Conservation (phyloP, 2,329 filamentous ascomycete species). For the Ilyonectria sp. region DNA sequence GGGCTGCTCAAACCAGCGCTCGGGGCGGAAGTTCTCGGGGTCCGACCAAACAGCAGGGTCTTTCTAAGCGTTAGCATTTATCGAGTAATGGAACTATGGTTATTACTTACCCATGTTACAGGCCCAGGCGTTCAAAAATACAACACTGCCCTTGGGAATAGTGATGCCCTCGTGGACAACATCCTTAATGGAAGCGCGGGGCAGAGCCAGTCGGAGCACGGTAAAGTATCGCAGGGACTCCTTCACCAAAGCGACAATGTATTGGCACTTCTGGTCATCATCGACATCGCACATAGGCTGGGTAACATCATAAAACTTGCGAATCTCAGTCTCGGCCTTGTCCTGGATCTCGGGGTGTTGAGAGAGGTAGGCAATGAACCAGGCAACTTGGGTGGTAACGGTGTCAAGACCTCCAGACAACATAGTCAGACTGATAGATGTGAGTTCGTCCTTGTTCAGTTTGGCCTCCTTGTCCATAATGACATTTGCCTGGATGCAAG, state of each 20-base stretch:
- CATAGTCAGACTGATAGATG: constrained; percentile 78
- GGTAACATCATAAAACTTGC: constrained; percentile 64
- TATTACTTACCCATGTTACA: constrained; percentile 74
- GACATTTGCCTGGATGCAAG: constrained; percentile 78
- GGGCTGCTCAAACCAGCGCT: constrained; percentile 71
- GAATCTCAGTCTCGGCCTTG: constrained; percentile 71
- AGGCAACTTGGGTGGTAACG: constrained; percentile 75
- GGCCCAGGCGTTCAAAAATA: constrained; percentile 78
- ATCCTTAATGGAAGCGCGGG: constrained; percentile 73
- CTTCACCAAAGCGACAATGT: constrained; percentile 74
- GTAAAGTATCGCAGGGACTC: constrained; percentile 76
- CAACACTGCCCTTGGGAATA: constrained; percentile 74
- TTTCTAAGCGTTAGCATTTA: background rate
- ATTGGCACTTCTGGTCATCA: constrained; percentile 76
- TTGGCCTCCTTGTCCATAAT: constrained; percentile 75
- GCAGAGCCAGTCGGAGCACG: constrained; percentile 74
- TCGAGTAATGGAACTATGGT: background rate
- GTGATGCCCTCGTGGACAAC: constrained; percentile 69
- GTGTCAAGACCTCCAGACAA: constrained; percentile 78
- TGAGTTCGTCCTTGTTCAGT: constrained; percentile 74
- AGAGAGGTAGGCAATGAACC: constrained; percentile 74
- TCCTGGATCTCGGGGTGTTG: constrained; percentile 74
- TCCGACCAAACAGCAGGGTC: constrained; percentile 55
- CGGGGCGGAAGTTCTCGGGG: constrained; percentile 69
- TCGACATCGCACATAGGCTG: constrained; percentile 71